phyloP scores from a whole-genome alignment of 73 alveolate species.

The Diophrys sp. region DNA sequence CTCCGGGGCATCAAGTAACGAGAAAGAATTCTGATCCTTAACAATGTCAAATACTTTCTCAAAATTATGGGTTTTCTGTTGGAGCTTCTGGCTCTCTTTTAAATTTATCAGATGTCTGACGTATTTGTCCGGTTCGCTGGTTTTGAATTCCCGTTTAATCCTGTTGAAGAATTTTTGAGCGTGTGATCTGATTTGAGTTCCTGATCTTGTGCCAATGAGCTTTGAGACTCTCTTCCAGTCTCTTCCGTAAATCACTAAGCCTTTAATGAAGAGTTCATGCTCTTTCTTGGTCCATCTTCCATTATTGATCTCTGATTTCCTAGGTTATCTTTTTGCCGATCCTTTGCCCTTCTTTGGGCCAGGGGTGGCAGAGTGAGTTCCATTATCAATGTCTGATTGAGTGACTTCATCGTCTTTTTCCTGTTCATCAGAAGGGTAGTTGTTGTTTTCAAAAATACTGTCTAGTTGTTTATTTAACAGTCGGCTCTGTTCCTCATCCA shows the following conservation, averaged over 20 bases:
- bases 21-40: neutral
- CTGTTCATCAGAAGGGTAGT: neutral
- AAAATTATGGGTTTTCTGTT: neutral
- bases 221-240: slow-evolving; percentile 76
- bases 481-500: neutral
- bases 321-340: neutral
- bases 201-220: slow-evolving; percentile 68
- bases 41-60: neutral
- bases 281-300: slow-evolving; percentile 82
- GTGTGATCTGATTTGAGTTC: slow-evolving; percentile 74
- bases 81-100: neutral
- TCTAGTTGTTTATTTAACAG: neutral
- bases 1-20: neutral
- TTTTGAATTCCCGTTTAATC: slow-evolving; percentile 31
- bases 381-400: neutral
- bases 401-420: neutral
- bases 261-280: slow-evolving; percentile 68
- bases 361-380: neutral
- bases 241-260: slow-evolving; percentile 68
- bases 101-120: neutral
- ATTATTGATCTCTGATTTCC: neutral
- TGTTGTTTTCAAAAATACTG: neutral
- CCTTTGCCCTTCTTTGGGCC: neutral
- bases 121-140: neutral
- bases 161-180: slow-evolving; percentile 75